Base-by-base conservation (phyloP, 2,329 filamentous ascomycete genomes). In the Diaporthe humulicola region DNA sequence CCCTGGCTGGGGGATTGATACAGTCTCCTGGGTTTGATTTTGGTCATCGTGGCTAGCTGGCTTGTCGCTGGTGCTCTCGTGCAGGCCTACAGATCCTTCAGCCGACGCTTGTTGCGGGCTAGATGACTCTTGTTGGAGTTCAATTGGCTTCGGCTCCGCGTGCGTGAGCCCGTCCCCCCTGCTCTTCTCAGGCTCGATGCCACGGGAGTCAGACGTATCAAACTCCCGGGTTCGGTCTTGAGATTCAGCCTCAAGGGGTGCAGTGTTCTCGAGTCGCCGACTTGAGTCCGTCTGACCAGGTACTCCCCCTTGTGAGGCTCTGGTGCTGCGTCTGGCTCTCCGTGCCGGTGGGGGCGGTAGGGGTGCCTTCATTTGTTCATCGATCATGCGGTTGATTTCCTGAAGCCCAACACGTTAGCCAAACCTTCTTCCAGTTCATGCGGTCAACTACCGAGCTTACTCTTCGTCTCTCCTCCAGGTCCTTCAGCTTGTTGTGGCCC, bases 321-420 rank as follows among this genome's bases (percentile, higher is more conserved):
- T 76, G n/a, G 73, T 66, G 5, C 72, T 71, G 28, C 66, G 71
- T 60, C 78, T 78, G 4, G 64, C 48, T 64, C 78, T 77, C 61
- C 80, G 70, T 9, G 78, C 78, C 17, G 81, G 81, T 1, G 79
- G 66, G 3, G 79, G 66, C 1, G 83, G 82, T 52, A 85, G 70
- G 3, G 84, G 80, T 28, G 77, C 69, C 70, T 81, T 80, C 42
- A 87, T 77, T 74, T 85, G 81, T 73, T 86, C 85, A 45, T 87
- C 85, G 52, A 87, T 84, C 54, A 82, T 79, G 28, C 81, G 84
- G 70, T 86, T 86, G 74, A 87, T 80, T 77, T 87, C 85, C 85
- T 86, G 22, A 25, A 33, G 40, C 22, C 7, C 9, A 19, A 4
- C 17, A 15, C 22, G n/a, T 74, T 50, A 74, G 70, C 19, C 19